Evolutionary conservation across 192 early-diverging fungal genomes (phyloP), one percentile per base, ranked within the genome.

Genomic region (Kickxella alabastrina): DNA sequence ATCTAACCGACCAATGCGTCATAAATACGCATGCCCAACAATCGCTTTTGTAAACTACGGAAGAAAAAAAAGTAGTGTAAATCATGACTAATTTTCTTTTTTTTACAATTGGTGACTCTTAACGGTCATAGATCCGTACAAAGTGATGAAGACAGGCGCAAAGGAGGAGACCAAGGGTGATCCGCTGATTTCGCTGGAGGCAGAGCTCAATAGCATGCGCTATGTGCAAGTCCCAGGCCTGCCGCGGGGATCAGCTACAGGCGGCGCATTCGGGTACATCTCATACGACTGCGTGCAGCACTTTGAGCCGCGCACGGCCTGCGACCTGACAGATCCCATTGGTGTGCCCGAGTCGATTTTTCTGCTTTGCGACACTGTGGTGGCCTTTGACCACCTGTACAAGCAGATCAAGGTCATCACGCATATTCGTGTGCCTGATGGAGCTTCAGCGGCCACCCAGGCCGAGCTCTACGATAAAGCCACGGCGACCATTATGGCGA

Each of bases 201-300:
- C 89, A n/a, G 89, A 94, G 65, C 79, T 99, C 51, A 75, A 79
- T 18, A 55, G 75, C 32, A 76, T 95, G 26, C 74, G 79, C 37
- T 92, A 88, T 54, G 88, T 95, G 17, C 78, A 77, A 17, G 80
- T 97, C 6, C 83, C 87, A 0, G 93, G 87, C 5, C 65, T 98
- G 37, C 93, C 92, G 10, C 66, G 66, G 24, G 74, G 74, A 7
- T 52, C 61, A 41, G 54, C 52, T 26, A 68, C 66, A 59, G 94
- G 95, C 62, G 97, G 97, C 21, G 97, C 95, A 3, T 86, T 99
- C 44, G 97, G 97, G 15, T 99, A 95, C 68, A 90, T 99, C 47
- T 80, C 87, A 36, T 99, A 94, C 74, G 97, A 99, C 66, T 98
- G 95, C 52, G 86, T 97, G 37, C 87, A 90, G 66, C 91, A 95